Percentiles rank a stretch among this genome's conserved stretches.
These are phyloP conservation scores for Abrus precatorius DNA, from an alignment of 306 rosid species.

Conservation along the genomic window DNA sequence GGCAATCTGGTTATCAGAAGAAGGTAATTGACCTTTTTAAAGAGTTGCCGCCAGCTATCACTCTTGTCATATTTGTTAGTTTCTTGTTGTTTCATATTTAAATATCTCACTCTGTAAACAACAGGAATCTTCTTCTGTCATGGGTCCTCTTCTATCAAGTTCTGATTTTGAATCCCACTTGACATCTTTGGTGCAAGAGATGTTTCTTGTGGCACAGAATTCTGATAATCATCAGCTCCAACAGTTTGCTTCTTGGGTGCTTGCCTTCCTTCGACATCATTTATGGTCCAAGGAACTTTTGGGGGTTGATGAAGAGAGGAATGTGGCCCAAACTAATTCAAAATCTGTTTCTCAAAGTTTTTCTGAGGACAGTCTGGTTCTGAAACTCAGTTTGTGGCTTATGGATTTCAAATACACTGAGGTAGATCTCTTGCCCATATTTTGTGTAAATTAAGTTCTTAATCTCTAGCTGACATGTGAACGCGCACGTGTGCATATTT, in stretches of 20 bases:
- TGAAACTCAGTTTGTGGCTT: conserved; percentile 79
- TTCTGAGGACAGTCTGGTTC: conserved; percentile 73
- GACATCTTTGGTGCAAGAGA: conserved; percentile 85
- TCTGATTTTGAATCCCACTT: conserved; percentile 68
- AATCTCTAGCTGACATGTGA: too few species aligned
- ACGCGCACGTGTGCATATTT: too few species aligned
- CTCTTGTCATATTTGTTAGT: background rate
- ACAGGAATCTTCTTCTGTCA: conserved; percentile 71
- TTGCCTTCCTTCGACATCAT: conserved; percentile 74
- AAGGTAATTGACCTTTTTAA: conserved; percentile 62
- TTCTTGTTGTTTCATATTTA: conserved; percentile 11
- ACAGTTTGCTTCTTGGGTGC: conserved; percentile 91
- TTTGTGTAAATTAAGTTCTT: conserved; percentile 1
- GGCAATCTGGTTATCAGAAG: conserved; percentile 54
- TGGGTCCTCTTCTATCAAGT: conserved; percentile 77
- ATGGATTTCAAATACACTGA: conserved; percentile 64
- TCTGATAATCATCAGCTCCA: conserved; percentile 79
- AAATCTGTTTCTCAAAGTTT: conserved; percentile 70
- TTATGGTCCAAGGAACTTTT: conserved; percentile 70
- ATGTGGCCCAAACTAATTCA: conserved; percentile 53
- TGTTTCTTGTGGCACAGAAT: conserved; percentile 92
- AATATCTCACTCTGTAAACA: conserved; percentile 46
- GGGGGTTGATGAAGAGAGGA: conserved; percentile 50
- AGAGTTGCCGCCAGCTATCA: conserved; percentile 26
- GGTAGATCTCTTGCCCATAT: conserved; percentile 59